A percentile compares a stretch with the other conserved stretches of the same genome.
These are phyloP conservation scores for Trifolium pratense DNA, from an alignment of 306 rosid genomes.

Conservation along the genomic window DNA sequence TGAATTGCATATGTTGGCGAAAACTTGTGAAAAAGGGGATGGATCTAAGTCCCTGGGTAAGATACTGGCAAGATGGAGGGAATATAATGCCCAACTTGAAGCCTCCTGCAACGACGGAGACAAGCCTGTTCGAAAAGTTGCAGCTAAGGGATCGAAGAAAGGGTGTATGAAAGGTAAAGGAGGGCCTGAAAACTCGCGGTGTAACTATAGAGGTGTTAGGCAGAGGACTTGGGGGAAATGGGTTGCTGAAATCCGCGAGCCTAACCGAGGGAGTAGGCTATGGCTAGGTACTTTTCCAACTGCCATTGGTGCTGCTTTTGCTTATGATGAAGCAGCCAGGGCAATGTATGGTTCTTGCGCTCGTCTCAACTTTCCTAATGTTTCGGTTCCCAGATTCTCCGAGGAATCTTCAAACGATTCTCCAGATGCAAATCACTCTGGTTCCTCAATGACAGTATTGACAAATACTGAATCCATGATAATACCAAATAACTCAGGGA, in stretches of 20 bases:
- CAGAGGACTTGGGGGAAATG: conserved; percentile 97
- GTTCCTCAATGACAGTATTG: conserved; percentile 41
- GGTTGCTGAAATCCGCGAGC: conserved; percentile 88
- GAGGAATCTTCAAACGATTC: conserved; percentile 50
- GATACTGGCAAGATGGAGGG: conserved; percentile 73
- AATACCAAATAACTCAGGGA: conserved; percentile 50
- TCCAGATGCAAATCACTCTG: conserved; percentile 30
- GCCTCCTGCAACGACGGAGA: conserved; percentile 48
- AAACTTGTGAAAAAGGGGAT: conserved; percentile 54
- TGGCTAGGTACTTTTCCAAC: conserved; percentile 84
- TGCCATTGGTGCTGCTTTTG: conserved; percentile 83
- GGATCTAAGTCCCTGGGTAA: conserved; percentile 67
- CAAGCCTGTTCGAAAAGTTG: conserved; percentile 62
- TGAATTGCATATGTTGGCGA: conserved; percentile 60
- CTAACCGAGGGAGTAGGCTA: conserved; percentile 77
- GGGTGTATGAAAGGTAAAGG: conserved; percentile 98
- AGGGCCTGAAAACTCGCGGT: conserved; percentile 87
- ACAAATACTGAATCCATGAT: conserved; percentile 49
- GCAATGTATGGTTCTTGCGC: conserved; percentile 77
- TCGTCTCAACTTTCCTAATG: conserved; percentile 81
- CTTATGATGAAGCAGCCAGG: conserved; percentile 88
- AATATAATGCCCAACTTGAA: conserved; percentile 68
- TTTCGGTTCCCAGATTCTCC: conserved; percentile 55
- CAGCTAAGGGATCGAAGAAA: conserved; percentile 80
- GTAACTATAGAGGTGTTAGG: conserved; percentile 90